These are phyloP conservation scores for Ogataea pignaliae DNA, from an alignment of 805 yeast species.

Conservation along the genomic window DNA sequence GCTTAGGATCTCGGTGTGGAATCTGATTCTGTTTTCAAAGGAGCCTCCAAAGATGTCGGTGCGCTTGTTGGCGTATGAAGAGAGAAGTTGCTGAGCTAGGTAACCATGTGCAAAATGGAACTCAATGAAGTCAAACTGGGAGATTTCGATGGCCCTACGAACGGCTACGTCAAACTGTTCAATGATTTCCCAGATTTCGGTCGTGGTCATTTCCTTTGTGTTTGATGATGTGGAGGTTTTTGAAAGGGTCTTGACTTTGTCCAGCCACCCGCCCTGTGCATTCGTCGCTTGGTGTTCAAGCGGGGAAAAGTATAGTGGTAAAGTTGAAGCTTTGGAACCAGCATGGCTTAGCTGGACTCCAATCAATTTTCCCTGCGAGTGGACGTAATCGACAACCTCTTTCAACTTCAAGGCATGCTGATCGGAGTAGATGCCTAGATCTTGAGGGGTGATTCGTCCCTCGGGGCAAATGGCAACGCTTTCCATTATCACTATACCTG, in stretches of 20 bases:
- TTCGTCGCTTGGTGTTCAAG: slow-evolving; percentile 28
- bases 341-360: slow-evolving; percentile 56
- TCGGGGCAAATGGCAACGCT: slow-evolving; percentile 23
- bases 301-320: slow-evolving; percentile 14
- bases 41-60: slow-evolving; percentile 63
- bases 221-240: slow-evolving; percentile 15
- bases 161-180: slow-evolving; percentile 43
- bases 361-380: slow-evolving; percentile 39
- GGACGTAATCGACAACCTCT: slow-evolving; percentile 41
- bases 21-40: slow-evolving; percentile 51
- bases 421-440: slow-evolving; percentile 47
- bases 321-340: slow-evolving; percentile 40
- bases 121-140: slow-evolving; percentile 62
- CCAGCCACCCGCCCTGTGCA: slow-evolving; percentile 39
- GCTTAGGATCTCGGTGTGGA: slow-evolving; percentile 43
- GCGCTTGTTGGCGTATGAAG: slow-evolving; percentile 44
- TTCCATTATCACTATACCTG: slow-evolving; percentile 46
- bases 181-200: slow-evolving; percentile 39
- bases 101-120: slow-evolving; percentile 66
- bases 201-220: slow-evolving; percentile 41
- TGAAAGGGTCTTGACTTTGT: slow-evolving; percentile 42
- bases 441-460: slow-evolving; percentile 21
- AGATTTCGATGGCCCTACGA: slow-evolving; percentile 41
- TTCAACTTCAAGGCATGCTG: slow-evolving; percentile 40
- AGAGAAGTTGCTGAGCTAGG: slow-evolving; percentile 44